phyloP scores from a whole-genome alignment of 2,329 filamentous ascomycete genomes.

The Cercospora citrullina region DNA sequence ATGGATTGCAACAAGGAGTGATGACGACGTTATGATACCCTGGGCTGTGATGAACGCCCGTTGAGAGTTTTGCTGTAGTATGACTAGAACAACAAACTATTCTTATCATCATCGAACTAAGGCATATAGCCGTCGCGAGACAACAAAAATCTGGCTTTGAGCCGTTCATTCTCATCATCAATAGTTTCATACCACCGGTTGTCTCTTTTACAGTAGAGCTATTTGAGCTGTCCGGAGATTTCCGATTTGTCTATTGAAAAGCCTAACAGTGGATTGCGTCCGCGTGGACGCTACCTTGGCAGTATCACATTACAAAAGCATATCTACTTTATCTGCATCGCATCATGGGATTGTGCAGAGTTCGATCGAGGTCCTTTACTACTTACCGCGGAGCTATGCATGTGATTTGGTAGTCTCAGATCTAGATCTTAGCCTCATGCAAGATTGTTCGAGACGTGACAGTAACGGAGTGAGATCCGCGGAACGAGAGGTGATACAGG shows the following conservation, averaged over 20 bases:
- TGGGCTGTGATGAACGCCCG: not conserved
- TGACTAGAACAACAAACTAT: not conserved
- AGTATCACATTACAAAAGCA: not conserved
- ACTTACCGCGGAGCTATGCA: not conserved
- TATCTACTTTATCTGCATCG: not conserved
- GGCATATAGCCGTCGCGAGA: not conserved
- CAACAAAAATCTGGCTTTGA: not conserved
- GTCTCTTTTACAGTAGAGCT: not conserved
- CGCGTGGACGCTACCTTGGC: not conserved
- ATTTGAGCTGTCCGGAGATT: not conserved
- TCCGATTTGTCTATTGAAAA: not conserved
- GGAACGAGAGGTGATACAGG: not conserved
- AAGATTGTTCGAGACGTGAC: not conserved
- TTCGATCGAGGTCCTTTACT: not conserved
- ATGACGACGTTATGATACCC: slow-evolving; percentile 20
- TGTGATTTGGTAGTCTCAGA: not conserved
- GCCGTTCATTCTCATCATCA: not conserved
- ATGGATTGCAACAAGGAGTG: not conserved
- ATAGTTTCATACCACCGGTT: not conserved
- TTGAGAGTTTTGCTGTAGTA: not conserved
- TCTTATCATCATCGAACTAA: not conserved
- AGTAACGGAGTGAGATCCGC: not conserved
- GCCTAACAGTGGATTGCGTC: not conserved
- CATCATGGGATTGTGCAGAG: not conserved
- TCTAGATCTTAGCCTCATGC: not conserved